Conservation (phyloP, 495 filamentous ascomycete genomes). For the Aspergillus funiculosus region DNA sequence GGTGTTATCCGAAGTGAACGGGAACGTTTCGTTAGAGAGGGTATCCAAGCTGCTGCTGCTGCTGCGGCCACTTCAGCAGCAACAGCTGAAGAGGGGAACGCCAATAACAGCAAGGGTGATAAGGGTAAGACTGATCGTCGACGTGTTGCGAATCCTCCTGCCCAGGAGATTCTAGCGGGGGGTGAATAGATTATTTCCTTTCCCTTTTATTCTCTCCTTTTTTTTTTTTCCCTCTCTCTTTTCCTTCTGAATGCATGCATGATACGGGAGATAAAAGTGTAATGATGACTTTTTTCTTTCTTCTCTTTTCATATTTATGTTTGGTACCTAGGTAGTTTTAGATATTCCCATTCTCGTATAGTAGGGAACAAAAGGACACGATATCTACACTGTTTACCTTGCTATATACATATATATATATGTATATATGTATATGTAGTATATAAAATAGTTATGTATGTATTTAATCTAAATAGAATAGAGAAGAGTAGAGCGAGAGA, state of each 20-base stretch:
- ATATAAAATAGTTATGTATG: too few relatives aligned
- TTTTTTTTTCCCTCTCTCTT: slow-evolving; percentile 18
- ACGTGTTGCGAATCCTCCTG: too few relatives aligned
- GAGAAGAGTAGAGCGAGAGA: background rate
- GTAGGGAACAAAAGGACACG: too few relatives aligned
- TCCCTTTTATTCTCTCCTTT: background rate
- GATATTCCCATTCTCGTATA: too few relatives aligned
- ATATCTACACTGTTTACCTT: too few relatives aligned
- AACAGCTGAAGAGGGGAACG: slow-evolving; percentile 24
- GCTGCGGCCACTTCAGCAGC: slow-evolving; percentile 22
- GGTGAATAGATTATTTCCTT: slow-evolving; percentile 4
- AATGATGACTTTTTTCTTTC: background rate
- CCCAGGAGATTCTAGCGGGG: too few relatives aligned
- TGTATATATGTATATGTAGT: too few relatives aligned
- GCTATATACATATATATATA: too few relatives aligned
- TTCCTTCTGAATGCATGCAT: slow-evolving; percentile 17
- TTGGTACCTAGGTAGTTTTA: too few relatives aligned
- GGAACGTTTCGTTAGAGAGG: slow-evolving; percentile 52
- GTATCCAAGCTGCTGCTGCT: slow-evolving; percentile 32
- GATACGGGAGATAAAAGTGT: background rate
- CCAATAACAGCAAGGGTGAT: slow-evolving; percentile 17
- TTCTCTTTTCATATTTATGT: background rate
- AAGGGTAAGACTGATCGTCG: slow-evolving; percentile 36
- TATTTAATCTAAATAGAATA: background rate
- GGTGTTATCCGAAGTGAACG: slow-evolving; percentile 71